These are phyloP conservation scores for Backusella tuberculispora DNA, from an alignment of 192 early-diverging fungal genomes.

Conservation along the genomic window DNA sequence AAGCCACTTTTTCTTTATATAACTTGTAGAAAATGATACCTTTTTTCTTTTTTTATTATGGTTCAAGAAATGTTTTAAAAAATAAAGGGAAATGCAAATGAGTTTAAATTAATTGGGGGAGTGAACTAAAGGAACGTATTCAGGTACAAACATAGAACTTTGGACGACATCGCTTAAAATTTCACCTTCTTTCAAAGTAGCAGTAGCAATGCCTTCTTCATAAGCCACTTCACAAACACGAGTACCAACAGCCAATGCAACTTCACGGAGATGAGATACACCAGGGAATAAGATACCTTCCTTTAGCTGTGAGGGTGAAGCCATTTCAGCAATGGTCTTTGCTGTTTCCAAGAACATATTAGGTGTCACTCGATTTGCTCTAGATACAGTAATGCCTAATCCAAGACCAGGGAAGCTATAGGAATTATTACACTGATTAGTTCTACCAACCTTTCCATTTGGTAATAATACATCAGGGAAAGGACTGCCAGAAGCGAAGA, in stretches of 20 bases:
- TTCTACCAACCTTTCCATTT: conserved; percentile 47
- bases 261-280: conserved; percentile 49
- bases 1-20: conserved; percentile 1
- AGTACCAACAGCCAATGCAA: conserved; percentile 49
- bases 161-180: conserved; percentile 51
- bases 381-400: conserved; percentile 54
- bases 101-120: conserved; percentile 24
- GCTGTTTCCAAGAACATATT: conserved; percentile 63
- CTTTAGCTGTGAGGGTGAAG: conserved; percentile 53
- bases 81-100: neutral
- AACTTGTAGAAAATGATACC: neutral
- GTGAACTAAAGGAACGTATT: conserved; percentile 51
- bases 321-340: conserved; percentile 53
- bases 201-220: conserved; percentile 53
- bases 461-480: conserved; percentile 52
- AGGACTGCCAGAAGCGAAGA: conserved; percentile 59
- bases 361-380: conserved; percentile 50
- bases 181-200: conserved; percentile 44
- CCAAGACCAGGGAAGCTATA: conserved; percentile 55
- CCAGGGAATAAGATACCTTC: conserved; percentile 56
- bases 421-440: conserved; percentile 60
- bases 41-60: neutral
- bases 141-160: conserved; percentile 58
- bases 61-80: conserved; percentile 5
- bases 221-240: conserved; percentile 57